phyloP scores from a whole-genome alignment of 139 green algal species.

The Chlamydomonas asymmetrica region DNA sequence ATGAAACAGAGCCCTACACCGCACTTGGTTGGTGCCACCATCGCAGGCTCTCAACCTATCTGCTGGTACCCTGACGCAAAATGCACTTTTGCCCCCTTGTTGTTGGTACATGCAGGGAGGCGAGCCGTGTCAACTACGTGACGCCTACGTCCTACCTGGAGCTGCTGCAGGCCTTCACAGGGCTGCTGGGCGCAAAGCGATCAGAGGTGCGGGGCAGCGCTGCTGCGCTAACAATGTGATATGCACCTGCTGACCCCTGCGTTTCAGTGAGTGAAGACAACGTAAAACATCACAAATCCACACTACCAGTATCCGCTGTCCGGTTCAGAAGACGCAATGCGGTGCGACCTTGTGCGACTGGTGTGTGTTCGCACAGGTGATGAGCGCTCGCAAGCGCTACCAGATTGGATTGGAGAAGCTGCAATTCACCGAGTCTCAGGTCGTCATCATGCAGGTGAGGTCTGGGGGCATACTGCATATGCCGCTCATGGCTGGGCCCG shows the following conservation, averaged over 20 bases:
- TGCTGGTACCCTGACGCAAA: too few relatives aligned
- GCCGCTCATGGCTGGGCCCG: background rate
- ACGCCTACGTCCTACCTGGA: constrained; percentile 82
- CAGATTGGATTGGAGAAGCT: constrained; percentile 76
- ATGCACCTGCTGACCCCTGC: too few relatives aligned
- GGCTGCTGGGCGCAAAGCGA: constrained; percentile 56
- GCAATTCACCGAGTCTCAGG: constrained; percentile 59
- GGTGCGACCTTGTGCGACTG: too few relatives aligned
- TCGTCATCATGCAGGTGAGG: constrained; percentile 55
- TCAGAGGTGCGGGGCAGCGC: constrained; percentile 30
- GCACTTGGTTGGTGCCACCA: too few relatives aligned
- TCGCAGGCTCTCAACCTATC: too few relatives aligned
- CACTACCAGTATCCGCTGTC: background rate
- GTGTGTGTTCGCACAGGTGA: too few relatives aligned
- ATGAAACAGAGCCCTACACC: too few relatives aligned
- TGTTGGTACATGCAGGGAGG: constrained; percentile 49
- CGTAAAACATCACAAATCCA: background rate
- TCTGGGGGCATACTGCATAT: too few relatives aligned
- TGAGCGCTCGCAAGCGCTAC: constrained; percentile 63
- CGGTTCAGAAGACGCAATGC: too few relatives aligned
- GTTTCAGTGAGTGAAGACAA: background rate
- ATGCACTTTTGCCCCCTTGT: too few relatives aligned
- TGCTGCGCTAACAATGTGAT: too few relatives aligned
- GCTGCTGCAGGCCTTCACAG: constrained; percentile 74
- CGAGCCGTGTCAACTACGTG: constrained; percentile 82